Conservation (phyloP, 116 monocot genomes). For the Trichopus zeylanicus region DNA sequence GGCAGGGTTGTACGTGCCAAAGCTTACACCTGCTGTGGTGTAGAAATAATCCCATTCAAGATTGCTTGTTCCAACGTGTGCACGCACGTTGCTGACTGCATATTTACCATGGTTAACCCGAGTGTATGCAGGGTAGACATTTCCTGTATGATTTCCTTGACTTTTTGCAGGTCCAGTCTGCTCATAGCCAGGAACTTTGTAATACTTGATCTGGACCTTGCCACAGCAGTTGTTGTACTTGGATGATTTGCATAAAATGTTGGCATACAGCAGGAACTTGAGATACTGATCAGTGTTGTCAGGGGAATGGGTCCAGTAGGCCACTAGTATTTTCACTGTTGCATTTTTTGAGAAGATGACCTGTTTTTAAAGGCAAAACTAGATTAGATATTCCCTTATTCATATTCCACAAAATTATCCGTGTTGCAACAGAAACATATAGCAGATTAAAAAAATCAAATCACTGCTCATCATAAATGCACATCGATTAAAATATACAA, state of each 20-base stretch:
- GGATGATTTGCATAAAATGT: slow-evolving; percentile 60
- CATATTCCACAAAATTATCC: background rate
- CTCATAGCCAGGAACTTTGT: slow-evolving; percentile 64
- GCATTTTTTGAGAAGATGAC: slow-evolving; percentile 75
- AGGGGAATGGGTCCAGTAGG: slow-evolving; percentile 70
- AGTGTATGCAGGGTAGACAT: slow-evolving; percentile 56
- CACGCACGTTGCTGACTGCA: slow-evolving; percentile 66
- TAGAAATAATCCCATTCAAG: slow-evolving; percentile 96
- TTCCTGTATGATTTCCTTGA: slow-evolving; percentile 47
- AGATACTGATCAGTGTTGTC: slow-evolving; percentile 64
- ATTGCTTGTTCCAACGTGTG: slow-evolving; percentile 89
- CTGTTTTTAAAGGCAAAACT: slow-evolving; percentile 16
- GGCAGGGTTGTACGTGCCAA: slow-evolving; percentile 68
- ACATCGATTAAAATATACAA: too few relatives aligned
- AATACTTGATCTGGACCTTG: slow-evolving; percentile 61
- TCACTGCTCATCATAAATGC: too few relatives aligned
- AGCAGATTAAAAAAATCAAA: background rate
- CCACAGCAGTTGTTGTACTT: slow-evolving; percentile 66
- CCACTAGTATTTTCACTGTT: slow-evolving; percentile 57
- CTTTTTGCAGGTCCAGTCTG: slow-evolving; percentile 54
- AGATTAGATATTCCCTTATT: background rate
- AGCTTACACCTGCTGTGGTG: slow-evolving; percentile 85
- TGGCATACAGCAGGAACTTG: slow-evolving; percentile 73
- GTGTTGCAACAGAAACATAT: background rate
- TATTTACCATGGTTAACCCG: slow-evolving; percentile 94